Base-by-base conservation (phyloP, 2,329 filamentous ascomycete genomes). In the Alternaria sp. region DNA sequence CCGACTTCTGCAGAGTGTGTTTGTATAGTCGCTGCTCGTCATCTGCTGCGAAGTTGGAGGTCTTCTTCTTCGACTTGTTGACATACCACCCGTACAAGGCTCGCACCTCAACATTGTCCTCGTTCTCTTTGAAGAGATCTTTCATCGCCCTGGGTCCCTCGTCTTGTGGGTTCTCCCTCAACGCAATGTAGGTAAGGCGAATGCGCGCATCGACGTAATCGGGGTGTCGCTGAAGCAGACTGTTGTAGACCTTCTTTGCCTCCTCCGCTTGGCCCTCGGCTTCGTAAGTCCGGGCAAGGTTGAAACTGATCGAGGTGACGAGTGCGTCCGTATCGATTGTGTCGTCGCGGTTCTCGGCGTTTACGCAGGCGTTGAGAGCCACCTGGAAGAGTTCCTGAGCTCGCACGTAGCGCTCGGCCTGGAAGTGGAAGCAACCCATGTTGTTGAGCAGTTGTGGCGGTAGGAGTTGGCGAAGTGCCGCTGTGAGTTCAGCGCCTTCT, bases 291-390 rank as follows among this genome's bases (percentile, higher is more conserved):
- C 96, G 89, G 26, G 92, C 96, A 44, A 99, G 88, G 75, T 98
- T 99, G 86, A 96, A 99, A 78, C 93, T 97, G 78, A 99, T 97
- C 3, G 94, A 97, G 0, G 95, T 97, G 25, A 98, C 91, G 5
- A 99, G 85, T 14, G 94, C 93, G 80, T 99, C 96, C 0, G 91
- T 94, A 76, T 98, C 96, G 65, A 90, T 87, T 2, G 88, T 87
- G 56, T 90, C 87, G 63, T 94, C 91, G 72, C 89, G 90, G 72
- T 93, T 90, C 50, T 89, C 89, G 65, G 93, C 90, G 71, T 92
- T 91, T 71, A 96, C 89, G 75, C 94, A 97, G 15, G 95, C 93
- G 66, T 91, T 91, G 58, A 99, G 83, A 0, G 94, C 96, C n/a
- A 92, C 90, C 79, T 99, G 93, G 77, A 98, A 99, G 82, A 96